Evolutionary conservation across 2,329 filamentous ascomycete genomes (phyloP), one percentile per base, ranked within the genome.

Genomic region (Tolypocladium endophyticum): DNA sequence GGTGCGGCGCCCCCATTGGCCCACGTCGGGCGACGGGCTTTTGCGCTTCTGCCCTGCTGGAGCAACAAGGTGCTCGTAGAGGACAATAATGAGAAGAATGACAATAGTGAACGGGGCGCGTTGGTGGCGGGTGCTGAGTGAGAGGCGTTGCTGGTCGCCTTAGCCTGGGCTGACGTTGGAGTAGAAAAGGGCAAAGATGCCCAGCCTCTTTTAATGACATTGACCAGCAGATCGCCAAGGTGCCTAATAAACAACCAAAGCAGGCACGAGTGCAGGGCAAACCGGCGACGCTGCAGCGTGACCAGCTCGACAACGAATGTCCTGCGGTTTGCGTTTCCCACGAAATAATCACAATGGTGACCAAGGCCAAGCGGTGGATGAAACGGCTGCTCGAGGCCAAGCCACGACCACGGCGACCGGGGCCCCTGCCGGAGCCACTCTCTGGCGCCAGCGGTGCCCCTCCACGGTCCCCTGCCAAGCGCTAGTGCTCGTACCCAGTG

Each of bases 401-500:
- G 47, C 20, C 25, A 4, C 14, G 47, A 25, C 25, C 47, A 16
- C 25, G 25, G 25, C 2, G 18, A 6, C 23, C 45, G 30, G 14
- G 23, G 8, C 47, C 47, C 47, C 28, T 35, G 50, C 50, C 5
- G 50, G 50, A n/a, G 50, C 50, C 50, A 33, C 50, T 12, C 28
- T n/a, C 8, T 36, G 35, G 45, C 28, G 47, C 25, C 16, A n/a
- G 18, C 25, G 47, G 16, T 16, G 36, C 36, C 38, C 43, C 23
- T 28, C 23, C 43, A 14, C 7, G 14, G 47, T 20, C 25, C 28
- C 47, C 47, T 35, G 47, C 47, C 20, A 28, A 20, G 28, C 28
- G 47, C 30, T 53, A 53, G 50, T 30, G 30, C 5, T 18, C 53
- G 61, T 62, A 57, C 58, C 59, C 61, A 62, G 61, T 62, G 61